phyloP scores from a whole-genome alignment of 2,329 filamentous ascomycete species.

The Aspergillus carbonarius region DNA sequence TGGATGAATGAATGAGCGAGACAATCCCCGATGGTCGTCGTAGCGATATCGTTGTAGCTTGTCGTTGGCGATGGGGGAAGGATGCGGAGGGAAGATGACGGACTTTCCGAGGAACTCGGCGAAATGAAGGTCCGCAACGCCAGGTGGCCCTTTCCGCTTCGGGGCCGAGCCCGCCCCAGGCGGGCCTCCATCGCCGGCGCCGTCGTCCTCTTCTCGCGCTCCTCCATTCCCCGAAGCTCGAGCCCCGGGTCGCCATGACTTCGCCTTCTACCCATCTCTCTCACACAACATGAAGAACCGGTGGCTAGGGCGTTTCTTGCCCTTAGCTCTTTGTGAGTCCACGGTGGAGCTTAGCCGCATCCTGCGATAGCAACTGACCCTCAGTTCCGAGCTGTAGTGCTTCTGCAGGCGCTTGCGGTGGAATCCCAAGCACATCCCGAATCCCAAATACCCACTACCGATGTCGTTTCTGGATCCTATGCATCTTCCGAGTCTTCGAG shows the following conservation, averaged over 20 bases:
- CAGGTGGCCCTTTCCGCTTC: constrained; percentile 36
- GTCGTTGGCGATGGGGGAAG: too few relatives aligned
- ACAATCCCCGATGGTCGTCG: neutral
- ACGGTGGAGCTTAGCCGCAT: constrained; percentile 3
- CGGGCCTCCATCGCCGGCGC: neutral
- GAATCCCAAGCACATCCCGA: constrained; percentile 22
- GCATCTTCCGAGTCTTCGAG: constrained; percentile 23
- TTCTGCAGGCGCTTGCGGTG: constrained; percentile 31
- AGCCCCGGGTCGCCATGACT: constrained; percentile 31
- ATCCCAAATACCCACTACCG: constrained; percentile 18
- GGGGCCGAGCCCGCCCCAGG: constrained; percentile 3
- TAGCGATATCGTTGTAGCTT: too few relatives aligned
- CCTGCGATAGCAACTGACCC: constrained; percentile 22
- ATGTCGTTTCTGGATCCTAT: constrained; percentile 18
- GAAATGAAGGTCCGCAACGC: constrained; percentile 39
- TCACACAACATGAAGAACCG: constrained; percentile 36
- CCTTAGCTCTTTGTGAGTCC: constrained; percentile 36
- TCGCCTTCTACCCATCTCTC: constrained; percentile 15
- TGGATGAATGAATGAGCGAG: too few relatives aligned
- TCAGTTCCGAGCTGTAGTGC: constrained; percentile 24
- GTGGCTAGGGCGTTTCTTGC: constrained; percentile 33
- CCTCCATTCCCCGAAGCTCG: neutral
- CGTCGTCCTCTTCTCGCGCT: neutral
- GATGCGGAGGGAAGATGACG: too few relatives aligned
- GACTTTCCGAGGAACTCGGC: constrained; percentile 22